Conservation (phyloP, 345 rosid genomes). For the Salix dunnii region DNA sequence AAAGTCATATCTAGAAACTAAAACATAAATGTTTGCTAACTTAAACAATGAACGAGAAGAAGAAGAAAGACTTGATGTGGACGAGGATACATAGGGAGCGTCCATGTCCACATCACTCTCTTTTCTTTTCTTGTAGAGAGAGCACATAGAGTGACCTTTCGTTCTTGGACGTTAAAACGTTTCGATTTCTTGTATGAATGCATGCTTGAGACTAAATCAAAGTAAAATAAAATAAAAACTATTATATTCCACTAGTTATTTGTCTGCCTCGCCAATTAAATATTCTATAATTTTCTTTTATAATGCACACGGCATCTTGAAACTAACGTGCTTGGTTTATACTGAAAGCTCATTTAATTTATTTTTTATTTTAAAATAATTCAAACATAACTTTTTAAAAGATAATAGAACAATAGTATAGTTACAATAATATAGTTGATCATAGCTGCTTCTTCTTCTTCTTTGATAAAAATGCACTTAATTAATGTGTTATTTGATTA, state of each 20-base stretch:
- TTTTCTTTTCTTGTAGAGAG: neutral
- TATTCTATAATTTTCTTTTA: too few relatives aligned
- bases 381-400: too few relatives aligned
- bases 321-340: too few relatives aligned
- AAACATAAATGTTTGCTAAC: neutral
- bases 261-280: too few relatives aligned
- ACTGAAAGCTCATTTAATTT: too few relatives aligned
- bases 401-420: too few relatives aligned
- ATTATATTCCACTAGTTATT: neutral
- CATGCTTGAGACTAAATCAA: neutral
- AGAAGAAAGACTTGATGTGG: neutral
- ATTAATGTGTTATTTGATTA: neutral
- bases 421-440: too few relatives aligned
- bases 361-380: too few relatives aligned
- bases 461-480: neutral
- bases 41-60: neutral
- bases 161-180: neutral
- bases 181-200: neutral
- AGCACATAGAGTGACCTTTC: neutral
- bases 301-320: too few relatives aligned
- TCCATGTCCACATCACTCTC: neutral
- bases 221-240: neutral
- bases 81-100: neutral
- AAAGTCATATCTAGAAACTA: too few relatives aligned
- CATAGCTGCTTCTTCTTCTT: too few relatives aligned